phyloP scores from a whole-genome alignment of 1,284 basidiomycete species.

The Ceratobasidium sp. region DNA sequence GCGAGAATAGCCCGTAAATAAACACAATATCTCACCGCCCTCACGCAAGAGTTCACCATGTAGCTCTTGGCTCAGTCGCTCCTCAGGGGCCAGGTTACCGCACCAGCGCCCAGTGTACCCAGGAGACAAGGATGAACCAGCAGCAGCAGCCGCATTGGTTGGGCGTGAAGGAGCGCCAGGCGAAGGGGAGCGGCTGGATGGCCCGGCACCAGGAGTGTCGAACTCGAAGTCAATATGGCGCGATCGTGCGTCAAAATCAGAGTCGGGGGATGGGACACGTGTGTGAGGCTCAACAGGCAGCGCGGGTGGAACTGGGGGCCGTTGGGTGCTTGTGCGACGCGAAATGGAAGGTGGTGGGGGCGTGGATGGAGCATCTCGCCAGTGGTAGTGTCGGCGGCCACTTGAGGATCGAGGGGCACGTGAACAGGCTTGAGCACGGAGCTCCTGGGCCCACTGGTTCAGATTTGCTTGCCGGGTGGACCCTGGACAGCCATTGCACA shows the following conservation, averaged over 20 bases:
- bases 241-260: background rate
- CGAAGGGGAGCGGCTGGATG: constrained; percentile 1
- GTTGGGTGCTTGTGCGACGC: background rate
- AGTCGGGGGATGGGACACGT: background rate
- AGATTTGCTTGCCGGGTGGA: background rate
- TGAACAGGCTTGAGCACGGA: too few species aligned
- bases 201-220: constrained; percentile 1
- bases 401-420: too few species aligned
- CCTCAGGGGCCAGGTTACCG: too few species aligned
- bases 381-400: too few species aligned
- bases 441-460: too few species aligned
- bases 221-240: background rate
- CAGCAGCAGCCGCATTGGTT: background rate
- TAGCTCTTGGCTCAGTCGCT: background rate
- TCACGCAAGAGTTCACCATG: background rate
- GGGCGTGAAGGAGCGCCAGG: background rate
- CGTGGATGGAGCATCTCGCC: background rate
- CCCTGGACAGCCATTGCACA: background rate
- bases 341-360: background rate
- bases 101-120: too few species aligned
- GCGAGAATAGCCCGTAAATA: background rate
- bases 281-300: too few species aligned
- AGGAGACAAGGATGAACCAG: too few species aligned
- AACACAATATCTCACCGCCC: background rate
- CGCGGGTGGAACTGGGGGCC: background rate